Evolutionary conservation across 1,284 basidiomycete genomes (phyloP), one percentile per base, ranked within the genome.

Genomic region (Ustilago cynodontis): DNA sequence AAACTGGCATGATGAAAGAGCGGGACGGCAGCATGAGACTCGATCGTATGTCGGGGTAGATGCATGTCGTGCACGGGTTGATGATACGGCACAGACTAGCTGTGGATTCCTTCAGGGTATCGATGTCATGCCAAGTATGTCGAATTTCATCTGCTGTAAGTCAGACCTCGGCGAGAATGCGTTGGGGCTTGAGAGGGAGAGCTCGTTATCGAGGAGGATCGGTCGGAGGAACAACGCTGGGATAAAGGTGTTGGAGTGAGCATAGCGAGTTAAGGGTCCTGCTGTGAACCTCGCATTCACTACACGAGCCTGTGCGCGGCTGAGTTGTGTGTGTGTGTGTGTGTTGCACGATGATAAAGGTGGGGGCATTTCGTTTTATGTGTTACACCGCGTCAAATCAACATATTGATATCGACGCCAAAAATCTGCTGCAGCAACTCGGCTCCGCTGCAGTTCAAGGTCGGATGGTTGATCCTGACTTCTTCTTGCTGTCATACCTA

Each of bases 41-140:
- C 68, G 64, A 82, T 78, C 2, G 78, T 82, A 54, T 82, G 80
- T 13, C 80, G 55, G 16, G 80, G 80, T 1, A 82, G 71, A 60
- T 78, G 72, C 80, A 82, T 82, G 35, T 37, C 54, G 59, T n/a
- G 1, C 20, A 18, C 22, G 31, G 11, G 24, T 20, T n/a, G 2
- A 35, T 28, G 18, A 6, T 39, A 18, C 5, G 49, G 61, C 61
- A 24, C 53, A 33, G 43, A 39, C 51, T 28, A 55, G 58, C 59
- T 51, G 54, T 22, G 57, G 28, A 20, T 41, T 41, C 29, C 39
- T 13, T 47, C 11, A 65, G 9, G 10, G 20, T 65, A 11, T 31
- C 5, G 45, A 51, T 26, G 58, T 26, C 68, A 71, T 71, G 47
- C 26, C 41, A 37, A 62, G 53, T 49, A 16, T 35, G 52, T 43